Percentiles rank a stretch among this genome's conserved stretches.
Evolutionary conservation across 129 eudicot genomes (phyloP).

Genomic region (Tagetes patula): DNA sequence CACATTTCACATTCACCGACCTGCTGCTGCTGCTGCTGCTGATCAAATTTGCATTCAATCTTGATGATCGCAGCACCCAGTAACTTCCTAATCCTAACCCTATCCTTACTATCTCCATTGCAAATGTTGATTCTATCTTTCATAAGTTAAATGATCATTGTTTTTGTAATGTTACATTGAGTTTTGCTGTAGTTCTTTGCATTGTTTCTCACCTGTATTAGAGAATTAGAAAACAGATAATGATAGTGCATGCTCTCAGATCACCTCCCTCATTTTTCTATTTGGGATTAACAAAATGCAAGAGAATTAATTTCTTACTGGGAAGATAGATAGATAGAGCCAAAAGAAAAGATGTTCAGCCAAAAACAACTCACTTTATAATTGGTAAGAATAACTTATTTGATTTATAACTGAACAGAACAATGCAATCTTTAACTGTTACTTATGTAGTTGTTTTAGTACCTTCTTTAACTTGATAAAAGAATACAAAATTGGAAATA

Average conservation of each 20-base stretch:
- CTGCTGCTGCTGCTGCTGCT: too few relatives aligned
- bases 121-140: too few relatives aligned
- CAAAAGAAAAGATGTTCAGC: constrained; percentile 6
- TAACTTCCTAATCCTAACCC: too few relatives aligned
- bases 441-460: constrained; percentile 22
- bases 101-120: too few relatives aligned
- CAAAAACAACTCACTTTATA: constrained; percentile 9
- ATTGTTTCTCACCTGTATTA: neutral
- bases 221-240: constrained; percentile 2
- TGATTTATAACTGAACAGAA: constrained; percentile 25
- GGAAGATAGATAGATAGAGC: neutral
- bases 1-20: too few relatives aligned
- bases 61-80: too few relatives aligned
- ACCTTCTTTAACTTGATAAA: constrained; percentile 31
- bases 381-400: constrained; percentile 15
- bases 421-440: constrained; percentile 28
- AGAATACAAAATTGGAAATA: constrained; percentile 38
- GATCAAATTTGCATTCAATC: too few relatives aligned
- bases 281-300: neutral
- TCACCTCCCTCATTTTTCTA: too few relatives aligned
- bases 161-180: neutral
- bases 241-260: neutral
- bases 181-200: neutral
- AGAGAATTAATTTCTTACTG: constrained; percentile 7
- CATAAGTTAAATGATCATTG: neutral